Base-by-base conservation (phyloP, 2,329 filamentous ascomycete species). In the Tolypocladium amazonense region DNA sequence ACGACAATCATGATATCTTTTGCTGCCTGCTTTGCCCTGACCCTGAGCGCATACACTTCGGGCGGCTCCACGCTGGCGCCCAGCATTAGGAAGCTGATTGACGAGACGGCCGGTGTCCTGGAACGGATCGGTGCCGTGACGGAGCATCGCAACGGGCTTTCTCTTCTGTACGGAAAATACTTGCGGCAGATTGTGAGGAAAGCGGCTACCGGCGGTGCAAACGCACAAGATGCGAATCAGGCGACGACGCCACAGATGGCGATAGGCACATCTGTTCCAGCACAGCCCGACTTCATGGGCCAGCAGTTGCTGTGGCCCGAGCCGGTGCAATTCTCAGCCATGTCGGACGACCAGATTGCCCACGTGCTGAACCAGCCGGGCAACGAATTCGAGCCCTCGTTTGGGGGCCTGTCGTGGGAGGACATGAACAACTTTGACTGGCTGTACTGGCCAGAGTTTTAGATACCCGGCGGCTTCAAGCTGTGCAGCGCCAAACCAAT, bases 1-100 rank as follows among this genome's bases (percentile, higher is more conserved):
- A 89, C 88, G 0, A 83, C 87, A 59, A 88, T 90, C 63, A 90
- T 90, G 88, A 88, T 90, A 15, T 88, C 87, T 1, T 90, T 89
- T 63, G 87, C 88, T 0, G 86, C 86, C 5, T 88, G 85, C 65
- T 88, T 88, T 62, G 85, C 86, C 0, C 71, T 88, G n/a, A 81
- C 83, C 12, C 76, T 88, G 5, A 86, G 84, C 64, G 79, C 83
- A 0, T 82, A 83, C 56, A 79, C 83, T 3, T 77, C 80, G 0
- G 83, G 80, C 35, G 80, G 78, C 60, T 85, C 81, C 0, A 81
- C 80, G 57, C 70, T 88, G 0, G 84, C 84, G 0, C 83, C 85
- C 0, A 87, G 85, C 63, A 83, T 88, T 18, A 75, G 85, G 54
- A 79, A 81, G 57, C 72, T 89, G 59, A 84, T 90, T 41, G 83